These are phyloP conservation scores for Pseudogymnoascus sp. DNA, from an alignment of 2,329 filamentous ascomycete species.

Conservation along the genomic window DNA sequence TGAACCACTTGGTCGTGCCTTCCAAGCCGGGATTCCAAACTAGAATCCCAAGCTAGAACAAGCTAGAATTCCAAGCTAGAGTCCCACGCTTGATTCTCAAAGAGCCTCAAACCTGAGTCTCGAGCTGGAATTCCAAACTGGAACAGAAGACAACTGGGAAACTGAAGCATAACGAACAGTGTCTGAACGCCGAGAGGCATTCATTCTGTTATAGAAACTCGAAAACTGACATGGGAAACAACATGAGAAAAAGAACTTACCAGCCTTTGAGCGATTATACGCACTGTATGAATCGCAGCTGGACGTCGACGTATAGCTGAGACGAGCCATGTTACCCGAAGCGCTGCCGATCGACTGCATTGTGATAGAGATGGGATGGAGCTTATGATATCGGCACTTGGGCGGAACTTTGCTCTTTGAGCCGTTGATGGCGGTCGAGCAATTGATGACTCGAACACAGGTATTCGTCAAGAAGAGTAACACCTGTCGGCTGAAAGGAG, in stretches of 20 bases:
- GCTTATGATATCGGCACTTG: background rate
- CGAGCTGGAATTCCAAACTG: background rate
- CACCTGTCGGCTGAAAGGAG: background rate
- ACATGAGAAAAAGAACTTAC: background rate
- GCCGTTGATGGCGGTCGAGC: constrained; percentile 7
- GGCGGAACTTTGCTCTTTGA: background rate
- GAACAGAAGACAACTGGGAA: background rate
- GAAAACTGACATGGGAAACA: background rate
- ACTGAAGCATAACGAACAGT: background rate
- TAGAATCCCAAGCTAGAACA: background rate
- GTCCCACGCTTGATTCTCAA: background rate
- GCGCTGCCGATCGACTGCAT: constrained; percentile 18
- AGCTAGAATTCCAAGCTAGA: background rate
- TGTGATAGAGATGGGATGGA: constrained; percentile 3
- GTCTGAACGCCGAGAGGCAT: background rate
- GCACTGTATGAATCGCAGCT: constrained; percentile 7
- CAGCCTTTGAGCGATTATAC: constrained; percentile 10
- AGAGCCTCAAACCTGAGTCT: background rate
- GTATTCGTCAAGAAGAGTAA: constrained; percentile 2
- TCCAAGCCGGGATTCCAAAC: background rate
- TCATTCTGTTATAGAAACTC: background rate
- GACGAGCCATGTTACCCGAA: constrained; percentile 14
- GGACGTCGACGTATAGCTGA: constrained; percentile 4
- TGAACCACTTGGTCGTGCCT: background rate
- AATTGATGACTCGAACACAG: background rate